These are phyloP conservation scores for Coniochaeta prunicola DNA, from an alignment of 2,329 filamentous ascomycete species.

Conservation along the genomic window DNA sequence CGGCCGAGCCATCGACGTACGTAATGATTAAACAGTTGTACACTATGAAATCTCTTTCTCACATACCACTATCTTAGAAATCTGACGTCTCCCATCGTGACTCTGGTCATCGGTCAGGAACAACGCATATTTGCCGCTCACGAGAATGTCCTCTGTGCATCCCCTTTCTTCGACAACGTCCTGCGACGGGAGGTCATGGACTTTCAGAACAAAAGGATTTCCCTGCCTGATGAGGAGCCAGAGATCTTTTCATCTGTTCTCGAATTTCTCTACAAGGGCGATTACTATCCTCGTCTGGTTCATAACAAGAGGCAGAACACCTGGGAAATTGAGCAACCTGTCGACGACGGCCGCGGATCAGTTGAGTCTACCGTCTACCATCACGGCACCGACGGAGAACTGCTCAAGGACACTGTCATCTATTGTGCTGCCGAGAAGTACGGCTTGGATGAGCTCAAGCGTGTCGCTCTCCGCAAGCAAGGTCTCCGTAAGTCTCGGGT, in stretches of 20 bases:
- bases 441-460: slow-evolving; percentile 75
- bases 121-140: slow-evolving; percentile 87
- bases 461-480: slow-evolving; percentile 79
- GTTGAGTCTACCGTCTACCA: slow-evolving; percentile 64
- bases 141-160: slow-evolving; percentile 72
- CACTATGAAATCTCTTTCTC: background rate
- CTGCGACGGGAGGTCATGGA: slow-evolving; percentile 58
- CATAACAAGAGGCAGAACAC: slow-evolving; percentile 75
- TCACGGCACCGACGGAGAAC: slow-evolving; percentile 53
- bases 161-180: slow-evolving; percentile 68
- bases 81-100: slow-evolving; percentile 64
- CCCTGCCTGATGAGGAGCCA: slow-evolving; percentile 77
- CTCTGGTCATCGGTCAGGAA: slow-evolving; percentile 71
- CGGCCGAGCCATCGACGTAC: slow-evolving; percentile 35
- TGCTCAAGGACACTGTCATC: slow-evolving; percentile 84
- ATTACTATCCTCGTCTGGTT: slow-evolving; percentile 78
- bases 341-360: slow-evolving; percentile 34
- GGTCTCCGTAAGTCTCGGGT: slow-evolving; percentile 57
- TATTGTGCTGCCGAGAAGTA: slow-evolving; percentile 87
- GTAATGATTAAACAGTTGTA: background rate
- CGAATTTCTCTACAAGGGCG: slow-evolving; percentile 89
- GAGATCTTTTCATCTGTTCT: slow-evolving; percentile 87
- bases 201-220: slow-evolving; percentile 56
- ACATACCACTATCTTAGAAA: slow-evolving; percentile 29
- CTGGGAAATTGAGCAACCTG: slow-evolving; percentile 69